Evolutionary conservation across 306 rosid genomes (phyloP).

Genomic region (Prunus armeniaca): DNA sequence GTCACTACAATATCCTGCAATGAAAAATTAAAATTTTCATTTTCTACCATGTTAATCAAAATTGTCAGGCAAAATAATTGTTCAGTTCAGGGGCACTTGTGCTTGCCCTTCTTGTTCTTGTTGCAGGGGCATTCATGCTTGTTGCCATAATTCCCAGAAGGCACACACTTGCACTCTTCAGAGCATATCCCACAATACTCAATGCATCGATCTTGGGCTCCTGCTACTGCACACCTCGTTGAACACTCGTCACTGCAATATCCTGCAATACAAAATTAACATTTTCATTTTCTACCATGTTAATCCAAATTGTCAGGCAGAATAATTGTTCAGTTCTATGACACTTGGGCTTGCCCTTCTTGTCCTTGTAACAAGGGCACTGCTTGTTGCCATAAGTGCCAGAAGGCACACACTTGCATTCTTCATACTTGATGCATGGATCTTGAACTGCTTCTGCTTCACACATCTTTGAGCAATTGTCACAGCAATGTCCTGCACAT

Average conservation of each 20-base stretch:
- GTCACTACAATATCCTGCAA: slow-evolving; percentile 33
- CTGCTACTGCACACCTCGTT: slow-evolving; percentile 55
- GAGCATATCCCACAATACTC: slow-evolving; percentile 74
- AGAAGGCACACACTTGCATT: slow-evolving; percentile 81
- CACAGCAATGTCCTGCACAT: slow-evolving; percentile 31
- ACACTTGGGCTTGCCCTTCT: slow-evolving; percentile 67
- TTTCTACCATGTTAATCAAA: neutral
- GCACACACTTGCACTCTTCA: slow-evolving; percentile 68
- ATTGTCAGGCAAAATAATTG: too few relatives aligned
- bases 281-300: neutral
- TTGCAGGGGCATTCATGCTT: slow-evolving; percentile 81
- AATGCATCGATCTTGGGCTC: slow-evolving; percentile 58
- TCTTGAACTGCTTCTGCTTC: slow-evolving; percentile 49
- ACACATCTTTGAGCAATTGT: slow-evolving; percentile 51
- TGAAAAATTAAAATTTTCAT: neutral
- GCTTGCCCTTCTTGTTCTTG: slow-evolving; percentile 61
- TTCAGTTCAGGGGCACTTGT: slow-evolving; percentile 64
- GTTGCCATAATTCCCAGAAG: slow-evolving; percentile 77
- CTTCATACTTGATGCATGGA: slow-evolving; percentile 55
- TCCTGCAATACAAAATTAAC: neutral
- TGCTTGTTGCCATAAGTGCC: slow-evolving; percentile 86
- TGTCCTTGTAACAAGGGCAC: slow-evolving; percentile 77
- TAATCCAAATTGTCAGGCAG: neutral
- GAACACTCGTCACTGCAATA: slow-evolving; percentile 49
- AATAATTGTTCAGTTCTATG: slow-evolving; percentile 33